Evolutionary conservation across 2,329 filamentous ascomycete genomes (phyloP), one percentile per base, ranked within the genome.

Genomic region (Hymenoscyphus fructigenus): DNA sequence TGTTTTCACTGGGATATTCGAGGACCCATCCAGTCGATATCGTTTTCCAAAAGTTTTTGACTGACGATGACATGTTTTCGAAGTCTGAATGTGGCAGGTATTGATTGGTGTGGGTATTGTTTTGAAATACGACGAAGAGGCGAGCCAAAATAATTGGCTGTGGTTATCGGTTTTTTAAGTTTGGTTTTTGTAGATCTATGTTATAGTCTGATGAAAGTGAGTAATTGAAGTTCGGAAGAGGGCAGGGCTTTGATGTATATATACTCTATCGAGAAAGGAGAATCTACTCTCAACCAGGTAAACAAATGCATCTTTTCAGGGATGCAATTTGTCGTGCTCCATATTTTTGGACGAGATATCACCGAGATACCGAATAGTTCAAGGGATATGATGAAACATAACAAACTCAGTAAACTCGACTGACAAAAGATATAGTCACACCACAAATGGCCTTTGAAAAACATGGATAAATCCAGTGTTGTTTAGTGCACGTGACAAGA

Each of bases 1-100:
- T 60, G 5, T 60, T 41, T 3, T 36, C 9, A 53, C 65, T 64
- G 0, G 70, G 70, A 47, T 71, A 71, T 56, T 71, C 70, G 5
- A 71, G 17, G 12, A 70, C 70, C 70, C 70, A 71, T 28, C 70
- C 70, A 0, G 68, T 69, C 1, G 67, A 66, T 14, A 71, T 63
- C 9, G 65, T 58, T 23, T 67, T 61, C 70, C 70, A 71, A 53
- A 68, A 66, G 28, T 66, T 62, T 34, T 69, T 70, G 14, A 63
- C 14, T 29, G 38, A 32, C 3, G n/a, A 50, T 26, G 41, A 14
- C 62, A 60, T 64, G 12, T 28, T 60, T 41, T 44, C 41, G 41
- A n/a, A 9, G 17, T 44, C 14, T 53, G 20, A 14, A 15, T 53
- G 47, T 53, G 47, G 47, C 20, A 53, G 47, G 10, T 4, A 23